Conservation (phyloP, 208 protist species). For the Perkinsela sp. region DNA sequence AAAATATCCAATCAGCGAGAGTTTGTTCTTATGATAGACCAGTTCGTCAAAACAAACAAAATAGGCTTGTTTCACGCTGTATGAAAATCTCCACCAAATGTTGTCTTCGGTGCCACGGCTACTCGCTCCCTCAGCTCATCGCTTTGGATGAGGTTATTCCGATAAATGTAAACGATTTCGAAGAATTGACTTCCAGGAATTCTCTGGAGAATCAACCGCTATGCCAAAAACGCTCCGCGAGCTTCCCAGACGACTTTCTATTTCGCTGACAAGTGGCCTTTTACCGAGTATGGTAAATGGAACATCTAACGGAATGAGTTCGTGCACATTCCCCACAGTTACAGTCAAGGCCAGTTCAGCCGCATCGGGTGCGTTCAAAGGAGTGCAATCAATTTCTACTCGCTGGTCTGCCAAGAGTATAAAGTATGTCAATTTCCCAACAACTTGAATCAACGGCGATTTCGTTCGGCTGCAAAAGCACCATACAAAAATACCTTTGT, state of each 20-base stretch:
- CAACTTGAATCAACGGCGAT: background rate
- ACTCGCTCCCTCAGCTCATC: too few relatives aligned
- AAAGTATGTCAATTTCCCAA: background rate
- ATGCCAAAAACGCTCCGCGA: background rate
- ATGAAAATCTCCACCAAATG: too few relatives aligned
- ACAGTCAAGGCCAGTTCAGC: background rate
- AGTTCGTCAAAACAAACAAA: too few relatives aligned
- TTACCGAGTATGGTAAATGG: background rate
- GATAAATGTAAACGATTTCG: too few relatives aligned
- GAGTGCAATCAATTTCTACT: background rate
- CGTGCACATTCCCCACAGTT: background rate
- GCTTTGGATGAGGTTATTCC: too few relatives aligned
- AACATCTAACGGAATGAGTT: background rate
- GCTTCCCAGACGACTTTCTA: background rate
- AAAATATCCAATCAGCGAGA: too few relatives aligned
- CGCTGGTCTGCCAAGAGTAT: background rate
- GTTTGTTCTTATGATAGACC: too few relatives aligned
- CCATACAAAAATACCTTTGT: background rate
- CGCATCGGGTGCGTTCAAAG: background rate
- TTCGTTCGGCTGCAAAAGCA: background rate
- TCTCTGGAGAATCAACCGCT: too few relatives aligned
- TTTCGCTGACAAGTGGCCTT: background rate
- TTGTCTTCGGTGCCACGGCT: too few relatives aligned
- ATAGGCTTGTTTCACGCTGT: too few relatives aligned
- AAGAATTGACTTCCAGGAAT: too few relatives aligned